phyloP scores from a whole-genome alignment of 1,284 basidiomycete species.

The Ceratobasidium sp. region DNA sequence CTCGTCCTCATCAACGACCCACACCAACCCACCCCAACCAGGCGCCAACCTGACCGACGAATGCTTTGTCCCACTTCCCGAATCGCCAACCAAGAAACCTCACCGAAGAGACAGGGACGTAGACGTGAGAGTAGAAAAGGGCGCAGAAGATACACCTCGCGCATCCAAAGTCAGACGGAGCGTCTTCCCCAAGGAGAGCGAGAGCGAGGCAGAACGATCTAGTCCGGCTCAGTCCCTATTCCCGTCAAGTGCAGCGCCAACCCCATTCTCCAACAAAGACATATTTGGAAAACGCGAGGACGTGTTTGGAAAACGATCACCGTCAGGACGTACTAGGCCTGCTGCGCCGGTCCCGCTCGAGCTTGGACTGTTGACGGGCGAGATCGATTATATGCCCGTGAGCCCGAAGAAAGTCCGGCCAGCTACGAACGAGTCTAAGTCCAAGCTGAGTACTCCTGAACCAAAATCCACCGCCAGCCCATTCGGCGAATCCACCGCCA shows the following conservation, averaged over 20 bases:
- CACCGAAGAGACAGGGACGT: neutral
- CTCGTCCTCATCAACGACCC: conserved; percentile 37
- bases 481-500: no score
- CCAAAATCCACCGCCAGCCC: no score
- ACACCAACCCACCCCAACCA: conserved; percentile 3
- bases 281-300: neutral
- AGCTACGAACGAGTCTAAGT: conserved; percentile 12
- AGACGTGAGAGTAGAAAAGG: conserved; percentile 8
- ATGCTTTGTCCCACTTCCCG: conserved; percentile 39
- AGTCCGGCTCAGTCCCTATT: neutral
- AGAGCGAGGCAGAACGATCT: neutral
- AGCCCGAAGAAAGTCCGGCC: conserved; percentile 33
- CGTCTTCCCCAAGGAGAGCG: no score
- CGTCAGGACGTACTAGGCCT: neutral
- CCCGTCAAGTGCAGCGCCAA: no score
- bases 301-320: neutral
- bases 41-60: conserved; percentile 20
- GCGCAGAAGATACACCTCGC: conserved; percentile 30
- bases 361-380: conserved; percentile 24
- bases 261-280: neutral
- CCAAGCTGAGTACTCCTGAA: neutral
- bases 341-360: neutral
- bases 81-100: conserved; percentile 30
- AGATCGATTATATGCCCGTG: conserved; percentile 34
- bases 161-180: conserved; percentile 24